Evolutionary conservation across 768 basidiomycete genomes (phyloP).

Genomic region (Filobasidium floriforme): DNA sequence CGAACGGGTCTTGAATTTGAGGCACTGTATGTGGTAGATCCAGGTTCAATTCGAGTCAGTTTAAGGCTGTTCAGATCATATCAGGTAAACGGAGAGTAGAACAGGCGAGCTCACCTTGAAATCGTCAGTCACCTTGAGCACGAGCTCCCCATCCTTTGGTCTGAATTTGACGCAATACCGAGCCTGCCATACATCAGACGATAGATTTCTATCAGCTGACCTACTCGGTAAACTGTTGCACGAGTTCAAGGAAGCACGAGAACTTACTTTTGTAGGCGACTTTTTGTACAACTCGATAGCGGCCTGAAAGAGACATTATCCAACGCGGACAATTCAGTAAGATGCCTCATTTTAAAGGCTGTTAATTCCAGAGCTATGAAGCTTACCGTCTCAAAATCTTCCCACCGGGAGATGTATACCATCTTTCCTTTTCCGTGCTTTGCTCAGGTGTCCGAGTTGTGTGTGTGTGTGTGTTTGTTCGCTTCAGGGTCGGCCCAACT

Average conservation of each 20-base stretch:
- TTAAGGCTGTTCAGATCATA: not conserved
- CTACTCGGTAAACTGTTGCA: not conserved
- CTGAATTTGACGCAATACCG: constrained; percentile 91
- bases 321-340: not conserved
- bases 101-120: constrained; percentile 66
- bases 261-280: constrained; percentile 65
- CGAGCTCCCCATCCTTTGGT: constrained; percentile 72
- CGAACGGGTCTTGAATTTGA: constrained; percentile 93
- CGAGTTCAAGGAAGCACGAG: not conserved
- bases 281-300: constrained; percentile 75
- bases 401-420: constrained; percentile 45
- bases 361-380: not conserved
- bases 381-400: constrained; percentile 43
- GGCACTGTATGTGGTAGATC: constrained; percentile 57
- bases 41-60: not conserved
- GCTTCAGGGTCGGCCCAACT: no score
- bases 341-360: no score
- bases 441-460: no score
- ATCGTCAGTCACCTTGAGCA: constrained; percentile 90
- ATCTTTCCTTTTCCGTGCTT: constrained; percentile 22
- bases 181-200: constrained; percentile 51
- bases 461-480: no score
- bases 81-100: no score
- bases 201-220: constrained; percentile 3
- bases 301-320: constrained; percentile 61